Percentiles rank a stretch among this genome's conserved stretches.
Conservation (phyloP, 2,329 filamentous ascomycete species). For the Phialocephala subalpina region DNA sequence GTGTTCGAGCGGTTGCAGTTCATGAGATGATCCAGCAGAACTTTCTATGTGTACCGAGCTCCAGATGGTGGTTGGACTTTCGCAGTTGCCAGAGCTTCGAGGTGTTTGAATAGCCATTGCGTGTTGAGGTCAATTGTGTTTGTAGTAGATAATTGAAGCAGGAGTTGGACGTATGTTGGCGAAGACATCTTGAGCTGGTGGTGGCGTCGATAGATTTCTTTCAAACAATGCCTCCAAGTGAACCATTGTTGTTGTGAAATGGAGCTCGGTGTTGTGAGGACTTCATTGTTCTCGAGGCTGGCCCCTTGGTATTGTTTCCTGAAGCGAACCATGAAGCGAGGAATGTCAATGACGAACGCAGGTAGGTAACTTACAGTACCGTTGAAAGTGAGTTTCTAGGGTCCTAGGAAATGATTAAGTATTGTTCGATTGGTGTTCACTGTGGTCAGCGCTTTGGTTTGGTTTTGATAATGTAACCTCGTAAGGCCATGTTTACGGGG, state of each 20-base stretch:
- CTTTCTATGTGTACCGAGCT: not conserved
- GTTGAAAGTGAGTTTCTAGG: not conserved
- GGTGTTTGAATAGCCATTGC: not conserved
- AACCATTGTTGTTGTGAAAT: not conserved
- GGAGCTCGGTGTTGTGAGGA: not conserved
- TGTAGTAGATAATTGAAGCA: not conserved
- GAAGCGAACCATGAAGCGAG: slow-evolving; percentile 2
- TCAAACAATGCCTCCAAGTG: not conserved
- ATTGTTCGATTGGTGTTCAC: no score
- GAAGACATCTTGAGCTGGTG: slow-evolving; percentile 5
- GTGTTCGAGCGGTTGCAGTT: slow-evolving; percentile 10
- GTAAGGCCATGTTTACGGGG: not conserved
- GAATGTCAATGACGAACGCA: not conserved
- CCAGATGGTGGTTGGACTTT: not conserved
- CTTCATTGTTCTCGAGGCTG: slow-evolving; percentile 8
- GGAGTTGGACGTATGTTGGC: not conserved
- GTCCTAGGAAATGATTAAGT: no score
- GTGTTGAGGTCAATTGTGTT: slow-evolving; percentile 1
- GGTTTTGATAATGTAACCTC: not conserved
- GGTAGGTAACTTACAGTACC: not conserved
- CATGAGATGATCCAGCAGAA: slow-evolving; percentile 8
- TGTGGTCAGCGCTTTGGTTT: not conserved
- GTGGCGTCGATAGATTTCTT: not conserved
- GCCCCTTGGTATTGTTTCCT: slow-evolving; percentile 8
- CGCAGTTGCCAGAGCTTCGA: slow-evolving; percentile 19